Evolutionary conservation across 169 alveolate species (phyloP), one percentile per base, ranked within the genome.

Genomic region (Eimeria brunetti): DNA sequence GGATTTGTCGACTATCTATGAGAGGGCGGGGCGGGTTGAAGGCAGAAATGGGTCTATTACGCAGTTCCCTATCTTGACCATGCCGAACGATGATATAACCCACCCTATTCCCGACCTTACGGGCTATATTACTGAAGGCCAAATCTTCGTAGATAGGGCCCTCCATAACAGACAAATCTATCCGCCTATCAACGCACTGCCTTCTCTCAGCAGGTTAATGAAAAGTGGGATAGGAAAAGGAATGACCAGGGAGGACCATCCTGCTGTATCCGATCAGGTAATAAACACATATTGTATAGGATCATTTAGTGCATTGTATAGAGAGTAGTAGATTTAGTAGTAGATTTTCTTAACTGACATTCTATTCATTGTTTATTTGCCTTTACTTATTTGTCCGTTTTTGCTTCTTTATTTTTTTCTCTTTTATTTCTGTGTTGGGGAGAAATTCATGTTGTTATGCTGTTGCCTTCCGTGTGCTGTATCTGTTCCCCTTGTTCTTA

Each of bases 161-260:
- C 98, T 99, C 92, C 99, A 99, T 98, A 99, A 99, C 96, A 98
- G 99, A 95, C 99, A 99, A 96, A 99, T 99, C 91, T 98, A 98
- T 76, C 98, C 98, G n/a, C 98, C 98, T 46, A 97, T 97, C 94
- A 97, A 97, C 94, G 97, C 99, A 95, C 97, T 99, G 67, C 99
- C 99, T 46, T 99, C 99, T 20, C 98, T 99, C 76, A 98, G 99
- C 73, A 99, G 99, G 80, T 98, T 99, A 90, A 99, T 99, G 99
- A 99, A 99, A 98, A 98, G 99, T 94, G 99, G 99, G 56, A 99
- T 99, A 86, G 99, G 99, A 36, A 97, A 98, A 78, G 99, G 99
- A 44, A 97, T 99, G 99, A 99, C 99, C n/a, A 98, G 99, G 96
- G 99, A 98, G 80, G 99, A 99, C 97, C 99, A 99, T 96, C 99